Evolutionary conservation across 2,329 filamentous ascomycete genomes (phyloP).

Genomic region (Coniochaeta prunicola): DNA sequence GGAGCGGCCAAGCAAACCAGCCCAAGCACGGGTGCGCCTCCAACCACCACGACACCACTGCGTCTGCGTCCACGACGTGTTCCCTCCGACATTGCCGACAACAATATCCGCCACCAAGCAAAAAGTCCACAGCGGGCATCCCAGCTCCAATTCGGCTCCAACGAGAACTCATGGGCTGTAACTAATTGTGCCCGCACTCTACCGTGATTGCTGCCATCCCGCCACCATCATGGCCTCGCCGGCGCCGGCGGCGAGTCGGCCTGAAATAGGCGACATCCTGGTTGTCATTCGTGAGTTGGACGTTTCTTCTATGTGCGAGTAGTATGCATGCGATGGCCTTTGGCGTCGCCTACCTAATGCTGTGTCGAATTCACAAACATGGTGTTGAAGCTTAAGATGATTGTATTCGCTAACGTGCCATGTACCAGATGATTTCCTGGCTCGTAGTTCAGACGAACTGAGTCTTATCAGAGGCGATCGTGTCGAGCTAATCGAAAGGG

Average conservation of each 20-base stretch:
- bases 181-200: not conserved
- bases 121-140: not conserved
- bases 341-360: not conserved
- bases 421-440: constrained; percentile 75
- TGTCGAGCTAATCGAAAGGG: constrained; percentile 75
- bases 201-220: not conserved
- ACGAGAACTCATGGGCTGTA: not conserved
- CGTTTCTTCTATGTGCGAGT: not conserved
- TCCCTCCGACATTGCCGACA: not conserved
- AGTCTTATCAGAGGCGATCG: constrained; percentile 78
- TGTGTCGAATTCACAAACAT: not conserved
- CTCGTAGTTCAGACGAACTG: constrained; percentile 88
- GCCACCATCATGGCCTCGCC: constrained; percentile 2
- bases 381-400: constrained; percentile 1
- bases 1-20: not conserved
- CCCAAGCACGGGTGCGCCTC: not conserved
- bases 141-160: not conserved
- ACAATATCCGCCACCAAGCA: not conserved
- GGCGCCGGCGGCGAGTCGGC: constrained; percentile 20
- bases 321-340: not conserved
- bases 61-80: not conserved
- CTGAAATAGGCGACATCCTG: constrained; percentile 59
- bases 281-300: constrained; percentile 62
- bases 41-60: not conserved
- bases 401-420: constrained; percentile 8